Evolutionary conservation across 768 basidiomycete species (phyloP), one percentile per base, ranked within the genome.

Genomic region (Agrocybe chaxingu): DNA sequence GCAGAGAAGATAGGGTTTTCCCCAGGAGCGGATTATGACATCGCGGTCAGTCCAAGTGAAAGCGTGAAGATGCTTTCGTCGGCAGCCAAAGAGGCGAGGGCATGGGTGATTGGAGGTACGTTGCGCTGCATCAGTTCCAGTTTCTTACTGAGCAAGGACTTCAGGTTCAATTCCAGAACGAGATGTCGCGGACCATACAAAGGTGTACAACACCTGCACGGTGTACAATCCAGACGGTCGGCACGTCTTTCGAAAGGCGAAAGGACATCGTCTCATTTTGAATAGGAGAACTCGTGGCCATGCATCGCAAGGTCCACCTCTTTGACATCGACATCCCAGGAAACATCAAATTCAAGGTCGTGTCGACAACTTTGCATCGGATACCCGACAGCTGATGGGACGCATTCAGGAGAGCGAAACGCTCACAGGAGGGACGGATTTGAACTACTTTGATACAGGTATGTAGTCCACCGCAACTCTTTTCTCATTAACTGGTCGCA

Each of bases 271-370:
- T 50, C 35, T 37, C 45, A 46, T 50, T 54, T 55, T 43, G 30
- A 10, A 3, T 52, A 92, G 94, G 95, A 19, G 82, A 91, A 47
- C 77, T 98, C 19, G 80, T 98, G 10, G 87, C 88, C 0, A 82
- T 79, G 35, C 93, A 98, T 69, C 85, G 96, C 47, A 99, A 99
- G 68, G 80, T 98, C 1, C 97, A 99, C 63, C 74, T 99, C 4
- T 99, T 98, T 67, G 96, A 99, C 65, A 98, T 98, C 54, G 93
- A 98, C 62, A 96, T 99, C 45, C 89, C 89, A 0, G 92, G 92
- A 11, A 86, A 90, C 64, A 93, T 96, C 64, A 90, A 68, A 13
- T 94, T 94, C 78, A 91, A 90, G 75, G 92, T 85, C 49, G 38
- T 56, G 35, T 31, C 12, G n/a, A n/a, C 9, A 7, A 24, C 24